Base-by-base conservation (phyloP, 441 rosid species). In the Corymbia calophylla region DNA sequence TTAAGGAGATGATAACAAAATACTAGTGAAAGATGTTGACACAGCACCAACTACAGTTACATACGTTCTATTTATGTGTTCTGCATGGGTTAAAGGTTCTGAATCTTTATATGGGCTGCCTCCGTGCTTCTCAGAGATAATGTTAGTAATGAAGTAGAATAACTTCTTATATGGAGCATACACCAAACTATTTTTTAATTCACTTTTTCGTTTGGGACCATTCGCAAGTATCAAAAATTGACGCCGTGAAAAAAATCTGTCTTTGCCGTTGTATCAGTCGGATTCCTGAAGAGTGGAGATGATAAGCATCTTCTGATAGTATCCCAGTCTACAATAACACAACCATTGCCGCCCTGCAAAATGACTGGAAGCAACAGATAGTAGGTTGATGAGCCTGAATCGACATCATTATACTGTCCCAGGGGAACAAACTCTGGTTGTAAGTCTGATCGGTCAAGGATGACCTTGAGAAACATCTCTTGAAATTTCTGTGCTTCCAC, bases 301-400 rank as follows among this genome's bases (percentile, higher is more conserved):
- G 96, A 93, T 90, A 98, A 93, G 92, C 99, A 98, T 91, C 94
- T 94, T 88, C 92, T 91, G 87, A 97, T 64, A 89, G 94, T 92
- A 87, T 87, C 88, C 99, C 99, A 96, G 90, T 98, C 98, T 44
- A 97, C 94, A 44, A 66, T 90, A 92, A 96, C 87, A 68, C 84
- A 16, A 85, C 91, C 88, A 92, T 87, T 94, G 85, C 86, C 58
- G 88, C 91, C 92, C 84, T 85, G 85, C 87, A 92, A 87, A 91
- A 90, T 89, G 90, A 96, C 90, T 19, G 99, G 99, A 92, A 98
- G 99, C 93, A 98, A 93, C 89, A 98, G 94, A 92, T 98, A 98
- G 92, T 94, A 95, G 86, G 96, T 95, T 53, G 96, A 92, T 35
- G 89, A 88, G 90, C 93, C 89, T 88, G 94, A 93, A 93, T 90